A percentile compares a stretch with the other conserved stretches of the same genome.
phyloP scores from a whole-genome alignment of 2,329 filamentous ascomycete species.

The Venturia carpophila region DNA sequence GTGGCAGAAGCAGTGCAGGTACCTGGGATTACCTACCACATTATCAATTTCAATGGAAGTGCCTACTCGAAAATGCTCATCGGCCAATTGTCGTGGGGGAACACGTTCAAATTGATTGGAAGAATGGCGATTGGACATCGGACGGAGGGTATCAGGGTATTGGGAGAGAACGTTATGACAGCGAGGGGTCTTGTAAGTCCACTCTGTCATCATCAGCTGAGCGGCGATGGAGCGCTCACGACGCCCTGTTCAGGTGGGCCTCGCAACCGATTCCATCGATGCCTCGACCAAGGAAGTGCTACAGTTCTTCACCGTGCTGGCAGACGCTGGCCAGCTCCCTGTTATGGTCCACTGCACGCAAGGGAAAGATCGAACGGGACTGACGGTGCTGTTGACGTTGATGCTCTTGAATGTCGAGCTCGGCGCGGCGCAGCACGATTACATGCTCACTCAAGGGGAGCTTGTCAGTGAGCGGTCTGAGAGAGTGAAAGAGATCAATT shows the following conservation, averaged over 20 bases:
- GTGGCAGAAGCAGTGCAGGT: slow-evolving; percentile 54
- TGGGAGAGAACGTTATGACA: slow-evolving; percentile 63
- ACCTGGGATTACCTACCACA: slow-evolving; percentile 52
- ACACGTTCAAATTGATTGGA: slow-evolving; percentile 54
- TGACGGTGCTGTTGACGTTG: slow-evolving; percentile 61
- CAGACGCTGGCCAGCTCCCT: slow-evolving; percentile 48
- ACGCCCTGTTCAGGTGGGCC: slow-evolving; percentile 40
- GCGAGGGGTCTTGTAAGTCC: slow-evolving; percentile 52
- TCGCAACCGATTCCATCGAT: slow-evolving; percentile 63
- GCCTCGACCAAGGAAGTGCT: slow-evolving; percentile 57
- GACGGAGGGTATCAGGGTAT: slow-evolving; percentile 58
- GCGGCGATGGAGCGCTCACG: not conserved
- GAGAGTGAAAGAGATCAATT: slow-evolving; percentile 58
- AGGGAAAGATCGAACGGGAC: slow-evolving; percentile 76
- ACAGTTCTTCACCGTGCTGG: slow-evolving; percentile 43
- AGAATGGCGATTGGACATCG: slow-evolving; percentile 61
- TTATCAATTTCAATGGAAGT: slow-evolving; percentile 67
- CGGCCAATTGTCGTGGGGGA: slow-evolving; percentile 59
- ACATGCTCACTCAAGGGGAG: slow-evolving; percentile 55
- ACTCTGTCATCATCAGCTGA: not conserved
- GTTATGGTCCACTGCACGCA: slow-evolving; percentile 77
- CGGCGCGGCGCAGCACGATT: slow-evolving; percentile 61
- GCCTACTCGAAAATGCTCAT: slow-evolving; percentile 62
- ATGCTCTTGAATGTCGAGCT: slow-evolving; percentile 53
- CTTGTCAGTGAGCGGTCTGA: slow-evolving; percentile 54